These are phyloP conservation scores for Ustilago hordei DNA, from an alignment of 1,284 basidiomycete species.

Conservation along the genomic window DNA sequence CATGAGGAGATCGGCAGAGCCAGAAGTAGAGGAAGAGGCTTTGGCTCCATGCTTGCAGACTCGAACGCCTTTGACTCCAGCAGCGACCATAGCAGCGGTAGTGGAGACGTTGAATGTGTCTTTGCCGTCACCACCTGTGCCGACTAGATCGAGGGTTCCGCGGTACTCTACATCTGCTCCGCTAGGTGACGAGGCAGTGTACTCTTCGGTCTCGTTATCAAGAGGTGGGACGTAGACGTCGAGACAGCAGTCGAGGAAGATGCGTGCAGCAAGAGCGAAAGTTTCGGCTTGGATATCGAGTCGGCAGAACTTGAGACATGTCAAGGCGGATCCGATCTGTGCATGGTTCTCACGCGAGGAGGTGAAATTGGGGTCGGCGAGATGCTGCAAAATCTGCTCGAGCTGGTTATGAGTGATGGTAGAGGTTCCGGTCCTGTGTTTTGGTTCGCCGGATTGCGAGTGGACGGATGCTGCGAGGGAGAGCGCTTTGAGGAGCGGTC, in stretches of 20 bases:
- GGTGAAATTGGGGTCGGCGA: conserved; percentile 66
- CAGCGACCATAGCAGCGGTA: conserved; percentile 91
- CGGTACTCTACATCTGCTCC: conserved; percentile 39
- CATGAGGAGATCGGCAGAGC: conserved; percentile 91
- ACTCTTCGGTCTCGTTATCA: conserved; percentile 26
- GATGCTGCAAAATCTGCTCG: conserved; percentile 57
- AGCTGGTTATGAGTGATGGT: conserved; percentile 51
- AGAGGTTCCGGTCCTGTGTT: conserved; percentile 40
- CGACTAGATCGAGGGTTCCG: conserved; percentile 71
- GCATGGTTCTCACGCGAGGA: conserved; percentile 60
- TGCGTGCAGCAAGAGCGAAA: conserved; percentile 54
- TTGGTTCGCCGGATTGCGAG: conserved; percentile 42
- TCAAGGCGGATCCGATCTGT: conserved; percentile 63
- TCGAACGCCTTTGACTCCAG: conserved; percentile 85
- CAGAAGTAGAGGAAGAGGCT: conserved; percentile 93
- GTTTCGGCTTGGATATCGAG: conserved; percentile 57
- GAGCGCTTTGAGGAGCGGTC: conserved; percentile 61
- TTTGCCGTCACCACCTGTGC: conserved; percentile 94
- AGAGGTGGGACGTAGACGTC: conserved; percentile 40
- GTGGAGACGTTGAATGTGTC: conserved; percentile 99
- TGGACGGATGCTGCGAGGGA: conserved; percentile 34
- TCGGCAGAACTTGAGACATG: conserved; percentile 62
- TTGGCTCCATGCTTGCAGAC: conserved; percentile 96
- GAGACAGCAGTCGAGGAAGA: conserved; percentile 57
- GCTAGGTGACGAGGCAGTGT: neutral